phyloP scores from a whole-genome alignment of 2,329 filamentous ascomycete genomes.

The Rhynchosporium secalis region DNA sequence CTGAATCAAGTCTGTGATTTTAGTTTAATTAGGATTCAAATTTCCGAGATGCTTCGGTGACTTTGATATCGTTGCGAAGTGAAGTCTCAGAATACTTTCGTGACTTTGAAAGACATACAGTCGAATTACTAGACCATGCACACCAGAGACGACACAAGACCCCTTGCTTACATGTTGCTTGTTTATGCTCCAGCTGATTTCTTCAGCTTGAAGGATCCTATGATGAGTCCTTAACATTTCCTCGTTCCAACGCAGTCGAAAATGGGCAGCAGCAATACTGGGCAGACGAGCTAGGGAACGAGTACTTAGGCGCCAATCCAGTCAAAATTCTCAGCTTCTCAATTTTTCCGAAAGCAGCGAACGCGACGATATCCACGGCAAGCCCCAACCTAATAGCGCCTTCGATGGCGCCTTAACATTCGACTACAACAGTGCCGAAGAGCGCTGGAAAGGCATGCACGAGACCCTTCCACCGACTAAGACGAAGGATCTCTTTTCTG shows the following conservation, averaged over 20 bases:
- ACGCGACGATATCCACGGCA: background rate
- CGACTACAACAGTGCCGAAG: background rate
- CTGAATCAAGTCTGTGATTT: too few relatives aligned
- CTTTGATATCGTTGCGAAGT: too few relatives aligned
- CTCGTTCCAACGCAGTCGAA: conserved; percentile 3
- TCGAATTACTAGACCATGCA: too few relatives aligned
- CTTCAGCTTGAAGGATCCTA: conserved; percentile 6
- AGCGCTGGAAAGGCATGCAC: background rate
- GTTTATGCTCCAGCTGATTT: background rate
- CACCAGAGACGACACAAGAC: too few relatives aligned
- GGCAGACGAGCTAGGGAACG: conserved; percentile 20
- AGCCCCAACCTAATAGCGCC: background rate
- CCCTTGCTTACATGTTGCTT: too few relatives aligned
- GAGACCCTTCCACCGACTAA: background rate
- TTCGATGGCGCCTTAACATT: background rate
- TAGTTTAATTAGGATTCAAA: too few relatives aligned
- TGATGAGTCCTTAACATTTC: conserved; percentile 8
- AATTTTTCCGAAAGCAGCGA: conserved; percentile 19
- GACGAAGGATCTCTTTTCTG: conserved; percentile 18
- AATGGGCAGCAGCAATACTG: conserved; percentile 17
- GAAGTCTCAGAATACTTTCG: too few relatives aligned
- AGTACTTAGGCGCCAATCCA: conserved; percentile 35
- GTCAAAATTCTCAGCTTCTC: conserved; percentile 29
- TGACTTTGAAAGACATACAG: too few relatives aligned
- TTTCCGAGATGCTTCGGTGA: too few relatives aligned